Conservation (phyloP, 1,139 yeast species). For the Lodderomyces pseudojiufengensis region DNA sequence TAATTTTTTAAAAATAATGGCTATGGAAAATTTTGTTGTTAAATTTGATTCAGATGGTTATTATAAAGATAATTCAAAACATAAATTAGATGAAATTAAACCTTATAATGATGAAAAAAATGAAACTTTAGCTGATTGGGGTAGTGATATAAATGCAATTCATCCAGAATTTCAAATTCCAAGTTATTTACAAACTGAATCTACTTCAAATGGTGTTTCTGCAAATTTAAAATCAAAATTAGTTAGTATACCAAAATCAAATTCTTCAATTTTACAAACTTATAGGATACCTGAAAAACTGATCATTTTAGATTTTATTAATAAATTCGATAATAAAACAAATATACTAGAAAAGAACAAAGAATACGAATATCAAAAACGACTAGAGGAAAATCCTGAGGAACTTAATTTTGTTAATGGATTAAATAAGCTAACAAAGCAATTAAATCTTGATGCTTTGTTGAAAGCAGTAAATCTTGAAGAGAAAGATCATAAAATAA, state of each 20-base stretch:
- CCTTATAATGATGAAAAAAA: background rate
- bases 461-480: slow-evolving; percentile 20
- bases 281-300: slow-evolving; percentile 72
- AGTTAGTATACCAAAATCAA: slow-evolving; percentile 1
- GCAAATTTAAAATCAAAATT: slow-evolving; percentile 24
- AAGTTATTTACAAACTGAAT: slow-evolving; percentile 37
- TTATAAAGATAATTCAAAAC: slow-evolving; percentile 1
- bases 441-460: slow-evolving; percentile 27
- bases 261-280: slow-evolving; percentile 20
- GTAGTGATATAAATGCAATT: slow-evolving; percentile 21
- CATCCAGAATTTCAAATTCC: slow-evolving; percentile 36
- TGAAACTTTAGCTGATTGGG: slow-evolving; percentile 12
- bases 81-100: background rate
- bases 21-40: slow-evolving; percentile 56
- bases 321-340: slow-evolving; percentile 37
- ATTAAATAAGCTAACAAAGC: slow-evolving; percentile 19
- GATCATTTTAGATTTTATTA: slow-evolving; percentile 70
- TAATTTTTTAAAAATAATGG: slow-evolving; percentile 34
- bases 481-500: slow-evolving; percentile 8
- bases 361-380: slow-evolving; percentile 20
- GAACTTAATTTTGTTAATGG: slow-evolving; percentile 26
- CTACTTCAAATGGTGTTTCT: slow-evolving; percentile 41
- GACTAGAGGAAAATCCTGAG: slow-evolving; percentile 19
- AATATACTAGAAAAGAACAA: slow-evolving; percentile 23
- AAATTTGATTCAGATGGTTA: slow-evolving; percentile 51